Conservation (phyloP, 257 asterid species). For the Ophiorrhiza pumila region DNA sequence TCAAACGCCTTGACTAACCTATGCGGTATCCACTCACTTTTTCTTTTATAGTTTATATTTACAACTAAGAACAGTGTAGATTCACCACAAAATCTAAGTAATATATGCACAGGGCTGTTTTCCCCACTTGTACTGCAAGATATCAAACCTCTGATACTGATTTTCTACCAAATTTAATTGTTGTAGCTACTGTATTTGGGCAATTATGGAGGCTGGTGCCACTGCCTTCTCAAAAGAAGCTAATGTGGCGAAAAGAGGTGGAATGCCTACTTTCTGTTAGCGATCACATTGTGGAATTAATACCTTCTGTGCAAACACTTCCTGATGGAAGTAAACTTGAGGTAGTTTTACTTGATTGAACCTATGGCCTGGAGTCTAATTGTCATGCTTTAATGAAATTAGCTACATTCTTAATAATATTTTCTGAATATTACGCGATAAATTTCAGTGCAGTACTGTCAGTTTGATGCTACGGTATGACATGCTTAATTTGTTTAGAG, state of each 20-base stretch:
- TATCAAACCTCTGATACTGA: neutral
- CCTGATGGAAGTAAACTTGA: constrained; percentile 82
- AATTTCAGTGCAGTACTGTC: neutral
- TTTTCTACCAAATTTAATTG: neutral
- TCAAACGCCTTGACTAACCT: constrained; percentile 82
- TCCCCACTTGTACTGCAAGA: no score
- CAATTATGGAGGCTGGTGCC: constrained; percentile 92
- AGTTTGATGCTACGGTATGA: neutral
- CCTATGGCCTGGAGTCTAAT: neutral
- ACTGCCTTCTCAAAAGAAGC: constrained; percentile 56
- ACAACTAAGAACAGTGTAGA: no score
- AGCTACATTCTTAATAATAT: neutral
- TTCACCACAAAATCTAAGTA: neutral
- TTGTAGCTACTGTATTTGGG: constrained; percentile 83
- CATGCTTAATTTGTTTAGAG: neutral
- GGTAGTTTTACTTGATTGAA: constrained; percentile 40
- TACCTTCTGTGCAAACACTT: constrained; percentile 69
- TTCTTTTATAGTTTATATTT: neutral
- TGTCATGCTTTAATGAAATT: neutral
- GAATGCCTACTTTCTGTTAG: constrained; percentile 73
- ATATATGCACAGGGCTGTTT: neutral
- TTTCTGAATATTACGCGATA: neutral
- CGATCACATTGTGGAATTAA: constrained; percentile 69
- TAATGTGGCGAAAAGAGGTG: constrained; percentile 85
- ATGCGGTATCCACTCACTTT: constrained; percentile 46